These are phyloP conservation scores for Scalesia atractyloides DNA, from an alignment of 129 eudicot species.

Conservation along the genomic window DNA sequence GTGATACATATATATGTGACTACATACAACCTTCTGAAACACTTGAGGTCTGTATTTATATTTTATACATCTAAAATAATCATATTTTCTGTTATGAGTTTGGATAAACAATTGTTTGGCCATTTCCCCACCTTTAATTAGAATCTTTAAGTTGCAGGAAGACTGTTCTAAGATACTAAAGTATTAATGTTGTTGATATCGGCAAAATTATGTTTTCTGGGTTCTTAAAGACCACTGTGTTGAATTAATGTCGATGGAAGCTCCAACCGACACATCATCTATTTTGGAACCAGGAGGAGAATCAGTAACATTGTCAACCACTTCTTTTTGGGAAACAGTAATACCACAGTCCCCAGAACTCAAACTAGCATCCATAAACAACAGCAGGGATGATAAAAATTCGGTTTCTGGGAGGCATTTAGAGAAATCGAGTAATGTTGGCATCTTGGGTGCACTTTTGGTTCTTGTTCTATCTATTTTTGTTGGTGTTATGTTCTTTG, in stretches of 20 bases:
- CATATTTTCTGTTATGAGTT: background rate
- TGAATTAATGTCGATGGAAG: slow-evolving; percentile 79
- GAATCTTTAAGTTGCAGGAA: slow-evolving; percentile 9
- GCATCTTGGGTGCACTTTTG: slow-evolving; percentile 35
- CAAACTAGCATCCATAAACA: slow-evolving; percentile 24
- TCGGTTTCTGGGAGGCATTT: slow-evolving; percentile 29
- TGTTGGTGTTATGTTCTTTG: slow-evolving; percentile 40
- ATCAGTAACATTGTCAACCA: slow-evolving; percentile 38
- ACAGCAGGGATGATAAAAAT: slow-evolving; percentile 13
- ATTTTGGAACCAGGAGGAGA: slow-evolving; percentile 76
- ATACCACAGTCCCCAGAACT: slow-evolving; percentile 35
- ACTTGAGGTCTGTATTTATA: slow-evolving; percentile 64
- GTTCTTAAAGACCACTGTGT: slow-evolving; percentile 75
- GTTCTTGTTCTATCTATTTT: slow-evolving; percentile 51
- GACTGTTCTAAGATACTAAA: background rate
- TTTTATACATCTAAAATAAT: background rate
- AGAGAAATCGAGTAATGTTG: slow-evolving; percentile 35
- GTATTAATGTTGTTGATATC: background rate
- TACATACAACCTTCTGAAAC: slow-evolving; percentile 85
- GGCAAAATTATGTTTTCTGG: slow-evolving; percentile 32
- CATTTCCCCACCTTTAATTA: background rate
- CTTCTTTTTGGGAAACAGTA: slow-evolving; percentile 62
- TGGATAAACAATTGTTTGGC: background rate
- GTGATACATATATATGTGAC: slow-evolving; percentile 76
- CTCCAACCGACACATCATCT: slow-evolving; percentile 48